Evolutionary conservation across 495 filamentous ascomycete genomes (phyloP).

Genomic region (Rhizodiscina lignyota): DNA sequence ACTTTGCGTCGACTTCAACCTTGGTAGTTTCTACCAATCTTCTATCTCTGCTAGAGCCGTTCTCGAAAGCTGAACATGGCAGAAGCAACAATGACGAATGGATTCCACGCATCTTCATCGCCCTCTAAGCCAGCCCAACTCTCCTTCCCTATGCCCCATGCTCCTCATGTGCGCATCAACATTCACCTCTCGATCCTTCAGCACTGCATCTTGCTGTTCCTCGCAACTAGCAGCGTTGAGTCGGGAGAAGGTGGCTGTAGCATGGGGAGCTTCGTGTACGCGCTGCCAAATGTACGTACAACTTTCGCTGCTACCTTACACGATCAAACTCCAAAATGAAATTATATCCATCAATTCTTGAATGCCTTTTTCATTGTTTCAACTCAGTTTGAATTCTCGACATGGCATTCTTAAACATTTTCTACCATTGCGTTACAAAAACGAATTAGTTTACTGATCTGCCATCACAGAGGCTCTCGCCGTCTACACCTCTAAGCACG

Average conservation of each 20-base stretch:
- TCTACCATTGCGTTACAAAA: no score
- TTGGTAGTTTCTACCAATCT: no score
- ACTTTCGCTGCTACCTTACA: not conserved
- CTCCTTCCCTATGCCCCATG: constrained; percentile 60
- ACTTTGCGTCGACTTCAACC: no score
- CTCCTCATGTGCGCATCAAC: constrained; percentile 59
- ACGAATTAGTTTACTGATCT: not conserved
- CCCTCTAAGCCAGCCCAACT: constrained; percentile 52
- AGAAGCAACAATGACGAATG: no score
- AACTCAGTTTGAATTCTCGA: no score
- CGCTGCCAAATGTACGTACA: constrained; percentile 64
- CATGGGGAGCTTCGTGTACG: constrained; percentile 78
- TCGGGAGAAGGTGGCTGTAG: constrained; percentile 29
- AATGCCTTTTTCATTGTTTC: no score
- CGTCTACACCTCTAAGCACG: constrained; percentile 65
- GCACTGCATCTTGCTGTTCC: constrained; percentile 53
- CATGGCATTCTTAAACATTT: no score
- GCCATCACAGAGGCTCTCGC: no score
- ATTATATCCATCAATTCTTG: no score
- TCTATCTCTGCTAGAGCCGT: no score
- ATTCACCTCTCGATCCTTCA: constrained; percentile 53
- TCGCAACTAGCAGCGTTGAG: constrained; percentile 54
- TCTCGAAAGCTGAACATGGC: no score
- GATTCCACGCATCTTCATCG: constrained; percentile 20
- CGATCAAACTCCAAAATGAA: no score